Conservation (phyloP, 1,139 yeast species). For the Geotrichum cucujoidarum region DNA sequence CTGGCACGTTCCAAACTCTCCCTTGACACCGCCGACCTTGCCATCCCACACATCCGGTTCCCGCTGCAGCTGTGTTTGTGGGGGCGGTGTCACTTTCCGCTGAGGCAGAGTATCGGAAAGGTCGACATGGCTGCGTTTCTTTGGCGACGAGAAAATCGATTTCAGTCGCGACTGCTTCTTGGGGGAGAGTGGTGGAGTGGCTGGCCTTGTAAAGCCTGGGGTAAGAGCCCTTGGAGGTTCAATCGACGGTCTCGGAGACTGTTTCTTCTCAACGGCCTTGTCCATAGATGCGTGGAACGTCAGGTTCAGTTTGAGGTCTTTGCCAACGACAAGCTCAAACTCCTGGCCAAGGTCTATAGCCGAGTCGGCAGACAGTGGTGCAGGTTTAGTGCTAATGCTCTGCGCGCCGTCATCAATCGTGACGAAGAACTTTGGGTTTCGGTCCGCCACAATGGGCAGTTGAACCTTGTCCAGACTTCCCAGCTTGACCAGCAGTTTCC, state of each 20-base stretch:
- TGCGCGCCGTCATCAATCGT: slow-evolving; percentile 87
- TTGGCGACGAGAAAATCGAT: slow-evolving; percentile 21
- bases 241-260: not conserved
- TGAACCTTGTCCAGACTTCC: slow-evolving; percentile 54
- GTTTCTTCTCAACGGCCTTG: not conserved
- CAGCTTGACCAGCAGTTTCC: slow-evolving; percentile 69
- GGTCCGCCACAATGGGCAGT: slow-evolving; percentile 45
- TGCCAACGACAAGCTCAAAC: slow-evolving; percentile 70
- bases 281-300: slow-evolving; percentile 50
- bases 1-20: slow-evolving; percentile 80
- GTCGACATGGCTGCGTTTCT: slow-evolving; percentile 17
- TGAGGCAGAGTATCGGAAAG: not conserved
- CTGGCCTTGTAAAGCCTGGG: not conserved
- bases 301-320: slow-evolving; percentile 56
- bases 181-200: slow-evolving; percentile 6
- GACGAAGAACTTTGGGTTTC: slow-evolving; percentile 52
- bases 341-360: slow-evolving; percentile 69
- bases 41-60: slow-evolving; percentile 33
- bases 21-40: slow-evolving; percentile 62
- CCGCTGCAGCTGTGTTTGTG: slow-evolving; percentile 9
- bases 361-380: slow-evolving; percentile 42
- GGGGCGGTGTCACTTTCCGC: not conserved
- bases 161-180: slow-evolving; percentile 17
- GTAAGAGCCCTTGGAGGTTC: not conserved
- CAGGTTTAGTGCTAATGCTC: slow-evolving; percentile 68